A percentile compares a stretch with the other conserved stretches of the same genome.
phyloP scores from a whole-genome alignment of 2,329 filamentous ascomycete species.

The Fusarium papillatum region DNA sequence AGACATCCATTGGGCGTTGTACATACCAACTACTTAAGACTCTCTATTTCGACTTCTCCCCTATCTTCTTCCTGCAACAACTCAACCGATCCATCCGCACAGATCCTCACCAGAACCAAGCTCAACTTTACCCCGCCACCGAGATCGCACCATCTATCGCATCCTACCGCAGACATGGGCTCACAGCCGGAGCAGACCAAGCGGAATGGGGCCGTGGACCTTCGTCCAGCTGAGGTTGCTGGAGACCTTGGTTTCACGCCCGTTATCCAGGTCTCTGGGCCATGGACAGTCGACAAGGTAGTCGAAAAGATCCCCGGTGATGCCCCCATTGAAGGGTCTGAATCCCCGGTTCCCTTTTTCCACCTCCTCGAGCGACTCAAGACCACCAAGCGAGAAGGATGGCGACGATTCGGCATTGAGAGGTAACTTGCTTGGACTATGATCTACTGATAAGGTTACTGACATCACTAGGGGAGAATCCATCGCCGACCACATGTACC shows the following conservation, averaged over 20 bases:
- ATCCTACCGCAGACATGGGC: conserved; percentile 41
- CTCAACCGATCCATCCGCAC: conserved; percentile 1
- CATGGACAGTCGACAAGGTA: conserved; percentile 73
- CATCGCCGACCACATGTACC: conserved; percentile 99
- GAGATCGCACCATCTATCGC: conserved; percentile 1
- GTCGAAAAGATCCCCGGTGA: conserved; percentile 71
- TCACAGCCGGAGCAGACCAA: conserved; percentile 43
- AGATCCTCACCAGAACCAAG: conserved; percentile 5
- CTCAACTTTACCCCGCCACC: conserved; percentile 34
- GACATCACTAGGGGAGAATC: conserved; percentile 77
- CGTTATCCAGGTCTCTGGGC: conserved; percentile 55
- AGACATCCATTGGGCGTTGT: conserved; percentile 7
- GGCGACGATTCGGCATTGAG: conserved; percentile 87
- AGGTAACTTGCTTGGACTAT: conserved; percentile 53
- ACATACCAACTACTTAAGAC: not conserved
- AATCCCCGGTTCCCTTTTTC: conserved; percentile 91
- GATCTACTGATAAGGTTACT: not conserved
- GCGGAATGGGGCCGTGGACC: conserved; percentile 33
- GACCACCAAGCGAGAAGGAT: conserved; percentile 96
- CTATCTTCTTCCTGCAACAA: not conserved
- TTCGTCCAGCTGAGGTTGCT: conserved; percentile 25
- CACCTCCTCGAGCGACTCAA: conserved; percentile 95
- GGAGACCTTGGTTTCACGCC: conserved; percentile 52
- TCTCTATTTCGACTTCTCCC: not conserved
- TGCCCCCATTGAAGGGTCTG: conserved; percentile 69